Evolutionary conservation across 2,329 filamentous ascomycete species (phyloP).

Genomic region (Cladobotryum mycophilum): DNA sequence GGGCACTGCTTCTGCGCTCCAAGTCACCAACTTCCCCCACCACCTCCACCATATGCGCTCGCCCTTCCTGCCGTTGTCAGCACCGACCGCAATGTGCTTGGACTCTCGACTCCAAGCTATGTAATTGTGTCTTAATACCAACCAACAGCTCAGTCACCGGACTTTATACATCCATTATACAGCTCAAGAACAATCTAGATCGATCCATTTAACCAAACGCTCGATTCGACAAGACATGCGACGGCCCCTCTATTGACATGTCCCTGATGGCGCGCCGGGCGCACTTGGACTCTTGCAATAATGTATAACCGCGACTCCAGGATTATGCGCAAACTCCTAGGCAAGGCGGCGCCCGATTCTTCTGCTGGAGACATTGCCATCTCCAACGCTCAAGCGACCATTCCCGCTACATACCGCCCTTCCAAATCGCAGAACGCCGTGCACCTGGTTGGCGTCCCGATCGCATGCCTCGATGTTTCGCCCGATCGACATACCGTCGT

Average conservation of each 20-base stretch:
- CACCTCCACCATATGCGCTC: no score
- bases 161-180: no score
- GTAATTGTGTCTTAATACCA: no score
- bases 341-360: conserved; percentile 44
- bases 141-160: no score
- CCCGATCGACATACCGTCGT: conserved; percentile 51
- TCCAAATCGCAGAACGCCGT: conserved; percentile 50
- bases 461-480: conserved; percentile 53
- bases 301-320: conserved; percentile 50
- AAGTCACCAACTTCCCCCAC: no score
- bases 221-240: conserved; percentile 5
- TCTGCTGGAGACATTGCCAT: conserved; percentile 39
- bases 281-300: conserved; percentile 21
- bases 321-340: conserved; percentile 56
- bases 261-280: conserved; percentile 28
- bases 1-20: no score
- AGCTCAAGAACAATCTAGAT: no score
- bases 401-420: conserved; percentile 40
- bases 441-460: conserved; percentile 46
- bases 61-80: no score
- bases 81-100: no score
- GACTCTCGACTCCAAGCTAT: no score
- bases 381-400: conserved; percentile 36
- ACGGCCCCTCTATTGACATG: conserved; percentile 5
- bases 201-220: no score